Conservation (phyloP, 169 alveolate species). For the Plasmodium sp. region DNA sequence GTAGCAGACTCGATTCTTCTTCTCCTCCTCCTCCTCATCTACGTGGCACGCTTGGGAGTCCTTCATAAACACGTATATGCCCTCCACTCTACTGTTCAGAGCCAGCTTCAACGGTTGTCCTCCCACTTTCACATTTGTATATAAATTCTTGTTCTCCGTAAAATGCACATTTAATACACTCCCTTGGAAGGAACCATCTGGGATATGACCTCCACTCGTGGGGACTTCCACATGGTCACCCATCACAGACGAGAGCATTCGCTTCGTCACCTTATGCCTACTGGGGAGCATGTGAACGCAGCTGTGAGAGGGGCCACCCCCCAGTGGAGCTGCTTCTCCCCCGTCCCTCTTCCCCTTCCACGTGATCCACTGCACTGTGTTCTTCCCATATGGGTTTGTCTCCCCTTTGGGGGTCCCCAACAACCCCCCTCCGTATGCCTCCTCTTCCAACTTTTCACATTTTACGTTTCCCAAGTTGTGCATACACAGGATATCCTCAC, state of each 20-base stretch:
- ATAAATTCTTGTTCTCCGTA: slow-evolving; percentile 21
- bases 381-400: background rate
- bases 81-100: slow-evolving; percentile 74
- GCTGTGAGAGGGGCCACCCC: background rate
- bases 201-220: background rate
- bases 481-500: background rate
- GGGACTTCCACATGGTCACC: background rate
- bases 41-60: slow-evolving; percentile 74
- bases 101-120: slow-evolving; percentile 42
- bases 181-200: background rate
- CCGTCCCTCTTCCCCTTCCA: background rate
- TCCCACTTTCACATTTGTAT: slow-evolving; percentile 62
- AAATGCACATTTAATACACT: slow-evolving; percentile 6
- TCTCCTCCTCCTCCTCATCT: background rate
- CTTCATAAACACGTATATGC: slow-evolving; percentile 78
- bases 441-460: background rate
- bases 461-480: background rate
- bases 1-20: slow-evolving; percentile 51
- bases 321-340: background rate
- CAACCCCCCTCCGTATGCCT: background rate
- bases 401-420: background rate
- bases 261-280: background rate
- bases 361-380: background rate
- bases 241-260: background rate
- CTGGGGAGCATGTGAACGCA: background rate